These are phyloP conservation scores for Hyaloscypha bicolor DNA, from an alignment of 495 filamentous ascomycete species.

Conservation along the genomic window DNA sequence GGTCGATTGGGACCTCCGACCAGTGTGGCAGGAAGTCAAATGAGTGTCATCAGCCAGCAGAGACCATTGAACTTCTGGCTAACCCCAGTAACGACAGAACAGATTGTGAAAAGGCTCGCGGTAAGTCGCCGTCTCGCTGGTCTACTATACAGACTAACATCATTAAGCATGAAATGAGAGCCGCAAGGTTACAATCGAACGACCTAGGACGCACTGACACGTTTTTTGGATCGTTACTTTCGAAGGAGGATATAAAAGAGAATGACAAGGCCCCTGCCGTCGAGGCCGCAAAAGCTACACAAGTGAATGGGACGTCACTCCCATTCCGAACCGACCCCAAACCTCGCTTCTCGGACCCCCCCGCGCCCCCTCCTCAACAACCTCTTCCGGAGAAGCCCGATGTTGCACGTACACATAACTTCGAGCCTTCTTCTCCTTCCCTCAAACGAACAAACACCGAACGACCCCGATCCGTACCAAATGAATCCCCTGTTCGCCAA, in stretches of 20 bases:
- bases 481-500: constrained; percentile 63
- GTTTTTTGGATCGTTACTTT: constrained; percentile 74
- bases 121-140: constrained; percentile 55
- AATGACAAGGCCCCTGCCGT: constrained; percentile 49
- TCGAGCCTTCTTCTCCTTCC: constrained; percentile 49
- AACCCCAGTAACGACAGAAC: constrained; percentile 87
- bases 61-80: constrained; percentile 80
- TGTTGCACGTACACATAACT: constrained; percentile 47
- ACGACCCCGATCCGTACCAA: constrained; percentile 58
- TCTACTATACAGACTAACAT: neutral
- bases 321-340: constrained; percentile 60
- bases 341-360: constrained; percentile 82
- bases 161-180: constrained; percentile 78
- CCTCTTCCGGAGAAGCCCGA: constrained; percentile 90
- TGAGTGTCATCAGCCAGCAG: constrained; percentile 59
- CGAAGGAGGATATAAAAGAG: constrained; percentile 72
- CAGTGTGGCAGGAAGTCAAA: constrained; percentile 54
- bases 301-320: constrained; percentile 42
- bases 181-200: constrained; percentile 81
- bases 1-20: constrained; percentile 47
- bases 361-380: constrained; percentile 88
- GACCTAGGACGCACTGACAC: constrained; percentile 81
- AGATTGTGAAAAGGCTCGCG: constrained; percentile 90
- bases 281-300: constrained; percentile 37
- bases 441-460: constrained; percentile 78